Conservation (phyloP, 2,329 filamentous ascomycete species). For the Aspergillus sp. region DNA sequence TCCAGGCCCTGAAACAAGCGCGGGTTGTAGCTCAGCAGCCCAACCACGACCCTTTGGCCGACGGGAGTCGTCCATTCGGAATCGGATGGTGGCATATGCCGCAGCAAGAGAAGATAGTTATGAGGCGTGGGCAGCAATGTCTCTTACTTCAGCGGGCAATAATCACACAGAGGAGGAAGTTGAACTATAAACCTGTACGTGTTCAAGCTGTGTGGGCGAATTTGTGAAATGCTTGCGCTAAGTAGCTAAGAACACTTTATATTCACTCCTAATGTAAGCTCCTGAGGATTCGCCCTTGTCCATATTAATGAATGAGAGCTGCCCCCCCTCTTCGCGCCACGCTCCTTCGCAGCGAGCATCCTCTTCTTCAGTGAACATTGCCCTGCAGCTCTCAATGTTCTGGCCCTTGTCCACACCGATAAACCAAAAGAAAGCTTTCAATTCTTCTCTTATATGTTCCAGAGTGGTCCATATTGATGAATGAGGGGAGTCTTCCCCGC, state of each 20-base stretch:
- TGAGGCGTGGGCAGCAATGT: constrained; percentile 42
- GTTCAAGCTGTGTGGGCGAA: neutral
- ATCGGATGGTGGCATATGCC: constrained; percentile 38
- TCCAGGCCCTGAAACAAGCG: neutral
- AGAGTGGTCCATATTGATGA: no score
- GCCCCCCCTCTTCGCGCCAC: no score
- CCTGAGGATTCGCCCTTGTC: no score
- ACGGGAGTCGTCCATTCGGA: constrained; percentile 19
- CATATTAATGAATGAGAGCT: no score
- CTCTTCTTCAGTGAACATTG: no score
- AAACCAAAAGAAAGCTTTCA: no score
- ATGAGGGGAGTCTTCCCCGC: no score
- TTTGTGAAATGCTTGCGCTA: neutral
- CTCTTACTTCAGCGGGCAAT: constrained; percentile 44
- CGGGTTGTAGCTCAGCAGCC: neutral
- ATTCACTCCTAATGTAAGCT: neutral
- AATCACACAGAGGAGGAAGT: constrained; percentile 44
- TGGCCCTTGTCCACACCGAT: no score
- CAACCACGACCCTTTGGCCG: neutral
- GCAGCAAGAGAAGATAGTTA: constrained; percentile 44
- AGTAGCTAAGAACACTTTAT: neutral
- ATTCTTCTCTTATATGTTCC: no score
- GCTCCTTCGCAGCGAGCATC: no score
- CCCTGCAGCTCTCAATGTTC: no score
- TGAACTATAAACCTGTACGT: constrained; percentile 30